phyloP scores from a whole-genome alignment of 768 basidiomycete species.

The Coprinopsis marcescibilis region DNA sequence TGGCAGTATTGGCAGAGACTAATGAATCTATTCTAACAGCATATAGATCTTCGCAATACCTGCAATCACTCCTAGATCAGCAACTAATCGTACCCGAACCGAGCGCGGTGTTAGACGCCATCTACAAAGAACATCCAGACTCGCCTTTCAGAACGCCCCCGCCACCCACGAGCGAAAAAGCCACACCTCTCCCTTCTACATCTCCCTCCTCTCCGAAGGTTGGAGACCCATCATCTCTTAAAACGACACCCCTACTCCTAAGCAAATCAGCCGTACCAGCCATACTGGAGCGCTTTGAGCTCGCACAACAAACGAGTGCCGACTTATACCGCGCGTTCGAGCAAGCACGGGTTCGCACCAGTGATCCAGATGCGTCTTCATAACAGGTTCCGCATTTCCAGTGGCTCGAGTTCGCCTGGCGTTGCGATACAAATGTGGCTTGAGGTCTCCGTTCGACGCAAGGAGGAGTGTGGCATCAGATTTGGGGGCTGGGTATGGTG shows the following conservation, averaged over 20 bases:
- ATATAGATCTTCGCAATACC: conserved; percentile 64
- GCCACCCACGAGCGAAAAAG: not conserved
- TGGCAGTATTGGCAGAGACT: not conserved
- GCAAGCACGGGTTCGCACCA: conserved; percentile 47
- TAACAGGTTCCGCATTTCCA: no score
- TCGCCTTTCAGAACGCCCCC: not conserved
- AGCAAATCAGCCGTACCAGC: conserved; percentile 47
- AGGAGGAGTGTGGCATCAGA: no score
- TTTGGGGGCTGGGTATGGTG: no score
- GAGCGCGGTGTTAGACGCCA: conserved; percentile 46
- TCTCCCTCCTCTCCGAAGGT: not conserved
- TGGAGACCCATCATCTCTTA: not conserved
- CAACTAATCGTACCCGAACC: conserved; percentile 52
- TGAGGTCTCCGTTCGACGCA: no score
- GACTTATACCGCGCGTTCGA: conserved; percentile 63
- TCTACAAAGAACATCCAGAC: conserved; percentile 36
- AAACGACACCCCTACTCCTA: conserved; percentile 33
- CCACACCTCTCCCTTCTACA: not conserved
- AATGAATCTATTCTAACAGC: conserved; percentile 32
- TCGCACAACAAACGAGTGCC: conserved; percentile 37
- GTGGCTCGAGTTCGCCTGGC: no score
- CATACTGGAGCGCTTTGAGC: conserved; percentile 40
- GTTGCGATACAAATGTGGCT: no score
- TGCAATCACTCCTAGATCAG: conserved; percentile 51
- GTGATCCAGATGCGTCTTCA: no score